These are phyloP conservation scores for Cutaneotrichosporon cavernicola DNA, from an alignment of 1,284 basidiomycete genomes.

Conservation along the genomic window DNA sequence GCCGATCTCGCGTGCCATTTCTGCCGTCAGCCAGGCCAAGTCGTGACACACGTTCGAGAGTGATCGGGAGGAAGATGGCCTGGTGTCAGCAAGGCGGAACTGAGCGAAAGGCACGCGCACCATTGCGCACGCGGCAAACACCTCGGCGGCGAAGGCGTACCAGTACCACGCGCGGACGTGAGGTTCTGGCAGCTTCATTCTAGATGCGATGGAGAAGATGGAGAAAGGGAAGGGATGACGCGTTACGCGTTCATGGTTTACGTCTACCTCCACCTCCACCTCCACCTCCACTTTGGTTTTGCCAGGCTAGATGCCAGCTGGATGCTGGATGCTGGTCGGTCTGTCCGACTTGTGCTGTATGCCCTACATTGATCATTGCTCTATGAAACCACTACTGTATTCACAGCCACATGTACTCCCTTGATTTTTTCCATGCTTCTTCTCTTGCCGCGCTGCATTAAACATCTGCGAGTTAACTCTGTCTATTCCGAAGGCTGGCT, in stretches of 20 bases:
- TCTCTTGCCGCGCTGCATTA: not conserved
- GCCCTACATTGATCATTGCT: constrained; percentile 7
- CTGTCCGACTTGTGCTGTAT: constrained; percentile 1
- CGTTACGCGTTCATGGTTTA: not conserved
- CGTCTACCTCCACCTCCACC: not conserved
- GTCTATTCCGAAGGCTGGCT: constrained; percentile 18
- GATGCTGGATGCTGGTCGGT: not conserved
- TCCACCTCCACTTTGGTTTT: constrained; percentile 2
- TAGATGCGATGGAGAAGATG: not conserved
- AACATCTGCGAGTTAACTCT: constrained; percentile 4
- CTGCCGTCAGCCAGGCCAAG: constrained; percentile 23
- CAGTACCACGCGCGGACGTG: constrained; percentile 49
- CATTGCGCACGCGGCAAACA: constrained; percentile 47
- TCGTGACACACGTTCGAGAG: constrained; percentile 44
- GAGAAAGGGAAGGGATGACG: not conserved
- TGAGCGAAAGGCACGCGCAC: constrained; percentile 22
- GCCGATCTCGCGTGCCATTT: constrained; percentile 49
- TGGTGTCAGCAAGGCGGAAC: constrained; percentile 14
- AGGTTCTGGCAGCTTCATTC: constrained; percentile 16
- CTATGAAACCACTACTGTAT: not conserved
- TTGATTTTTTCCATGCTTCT: not conserved
- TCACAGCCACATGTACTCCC: not conserved
- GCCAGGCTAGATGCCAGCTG: not conserved
- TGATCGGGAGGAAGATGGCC: constrained; percentile 52
- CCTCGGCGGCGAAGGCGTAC: constrained; percentile 51